Conservation (phyloP, 2,329 filamentous ascomycete genomes). For the Colletotrichum brevisporum region DNA sequence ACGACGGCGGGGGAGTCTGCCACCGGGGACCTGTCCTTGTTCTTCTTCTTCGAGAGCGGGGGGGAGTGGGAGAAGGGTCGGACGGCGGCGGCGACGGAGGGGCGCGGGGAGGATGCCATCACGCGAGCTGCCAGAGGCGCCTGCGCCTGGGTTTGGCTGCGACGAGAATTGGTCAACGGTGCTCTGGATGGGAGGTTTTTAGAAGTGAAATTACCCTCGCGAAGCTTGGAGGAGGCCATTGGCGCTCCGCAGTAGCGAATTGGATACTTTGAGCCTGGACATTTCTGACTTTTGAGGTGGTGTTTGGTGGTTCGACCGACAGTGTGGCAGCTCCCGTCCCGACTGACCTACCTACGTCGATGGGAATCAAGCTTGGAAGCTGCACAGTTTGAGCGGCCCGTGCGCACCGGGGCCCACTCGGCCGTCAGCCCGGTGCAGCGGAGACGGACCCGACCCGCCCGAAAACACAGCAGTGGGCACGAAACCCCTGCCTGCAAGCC, state of each 20-base stretch:
- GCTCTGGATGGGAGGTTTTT: too few relatives aligned
- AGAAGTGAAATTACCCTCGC: neutral
- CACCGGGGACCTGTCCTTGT: constrained; percentile 44
- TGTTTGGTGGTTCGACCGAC: neutral
- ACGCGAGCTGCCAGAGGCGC: constrained; percentile 27
- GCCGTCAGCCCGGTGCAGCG: too few relatives aligned
- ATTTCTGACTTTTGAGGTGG: constrained; percentile 12
- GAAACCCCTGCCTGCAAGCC: neutral
- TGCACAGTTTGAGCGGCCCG: constrained; percentile 8
- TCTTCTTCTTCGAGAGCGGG: constrained; percentile 55
- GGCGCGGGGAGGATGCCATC: constrained; percentile 5
- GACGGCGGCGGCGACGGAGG: constrained; percentile 5
- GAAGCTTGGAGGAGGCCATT: constrained; percentile 35
- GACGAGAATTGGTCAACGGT: neutral
- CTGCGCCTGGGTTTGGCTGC: constrained; percentile 14
- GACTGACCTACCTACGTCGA: too few relatives aligned
- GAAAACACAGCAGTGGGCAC: too few relatives aligned
- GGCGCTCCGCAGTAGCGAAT: constrained; percentile 22
- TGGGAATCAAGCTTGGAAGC: constrained; percentile 2
- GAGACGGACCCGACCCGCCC: too few relatives aligned
- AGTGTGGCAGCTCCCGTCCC: too few relatives aligned
- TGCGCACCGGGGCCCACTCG: neutral
- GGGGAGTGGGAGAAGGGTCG: constrained; percentile 51
- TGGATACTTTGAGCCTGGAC: constrained; percentile 14
- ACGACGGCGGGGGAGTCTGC: constrained; percentile 37